phyloP scores from a whole-genome alignment of 768 basidiomycete species.

The Phanerodontia chrysosporium region DNA sequence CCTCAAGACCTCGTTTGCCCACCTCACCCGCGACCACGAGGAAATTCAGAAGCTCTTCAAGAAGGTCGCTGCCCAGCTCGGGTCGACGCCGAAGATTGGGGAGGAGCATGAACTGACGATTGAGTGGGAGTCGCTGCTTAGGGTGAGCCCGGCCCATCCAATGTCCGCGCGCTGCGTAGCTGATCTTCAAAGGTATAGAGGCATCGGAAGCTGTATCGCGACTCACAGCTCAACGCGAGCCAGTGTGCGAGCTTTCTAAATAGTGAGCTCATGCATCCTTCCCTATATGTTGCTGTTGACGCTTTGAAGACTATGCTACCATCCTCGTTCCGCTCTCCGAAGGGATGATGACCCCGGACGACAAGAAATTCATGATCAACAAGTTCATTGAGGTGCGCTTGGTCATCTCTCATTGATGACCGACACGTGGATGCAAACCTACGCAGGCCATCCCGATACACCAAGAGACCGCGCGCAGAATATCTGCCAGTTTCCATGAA shows the following conservation, averaged over 20 bases:
- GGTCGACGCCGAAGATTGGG: slow-evolving; percentile 22
- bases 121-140: slow-evolving; percentile 21
- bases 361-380: slow-evolving; percentile 26
- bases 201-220: slow-evolving; percentile 21
- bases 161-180: too few species aligned
- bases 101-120: slow-evolving; percentile 16
- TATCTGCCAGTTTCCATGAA: slow-evolving; percentile 20
- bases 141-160: too few species aligned
- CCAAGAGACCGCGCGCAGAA: slow-evolving; percentile 18
- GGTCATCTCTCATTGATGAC: not conserved
- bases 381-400: slow-evolving; percentile 23
- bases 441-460: slow-evolving; percentile 22
- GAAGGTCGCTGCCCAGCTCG: slow-evolving; percentile 21
- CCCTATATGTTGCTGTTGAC: too few species aligned
- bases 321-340: slow-evolving; percentile 23
- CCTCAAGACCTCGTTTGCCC: slow-evolving; percentile 21
- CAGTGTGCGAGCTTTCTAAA: slow-evolving; percentile 24
- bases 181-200: too few species aligned
- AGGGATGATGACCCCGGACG: slow-evolving; percentile 13
- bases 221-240: slow-evolving; percentile 24
- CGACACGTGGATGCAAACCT: not conserved
- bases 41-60: slow-evolving; percentile 25
- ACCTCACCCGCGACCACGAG: slow-evolving; percentile 21
- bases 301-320: slow-evolving; percentile 20
- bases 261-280: too few species aligned